Evolutionary conservation across 805 yeast species (phyloP), one percentile per base, ranked within the genome.

Genomic region (Maudiozyma barnettii): DNA sequence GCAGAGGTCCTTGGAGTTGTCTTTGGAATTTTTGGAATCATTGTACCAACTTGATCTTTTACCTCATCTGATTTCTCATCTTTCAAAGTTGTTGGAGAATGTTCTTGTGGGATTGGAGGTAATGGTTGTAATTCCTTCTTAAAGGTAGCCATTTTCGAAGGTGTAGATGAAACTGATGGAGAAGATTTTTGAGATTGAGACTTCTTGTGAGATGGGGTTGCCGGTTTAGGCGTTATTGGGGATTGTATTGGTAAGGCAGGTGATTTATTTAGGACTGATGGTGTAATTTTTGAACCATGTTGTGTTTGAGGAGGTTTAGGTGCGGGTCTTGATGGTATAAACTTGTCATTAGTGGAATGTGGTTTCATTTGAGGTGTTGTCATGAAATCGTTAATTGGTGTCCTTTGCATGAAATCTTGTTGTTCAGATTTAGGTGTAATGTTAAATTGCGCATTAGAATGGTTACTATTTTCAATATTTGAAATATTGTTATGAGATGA

Each of bases 261-360:
- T 14, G 21, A 14, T 8, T 29, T 21, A 13, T 5, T 19, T 9
- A 14, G 7, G 3, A 38, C 16, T 4, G 42, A 31, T 4, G 47
- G n/a, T n/a, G 33, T 5, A 3, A 19, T 5, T 22, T 45, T 31
- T 7, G 18, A 4, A 5, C 31, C 43, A 6, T 18, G 14, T 16
- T 36, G 33, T 4, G 22, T n/a, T 13, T 35, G 30, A 14, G 76
- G 77, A 10, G 85, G 84, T 54, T 74, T 77, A 30, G 86, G 86
- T 0, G 86, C 84, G 0, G 86, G 85, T 51, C 86, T 69, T 45
- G 78, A 74, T 4, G 85, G 86, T 45, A 80, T 79, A 51, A 74
- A 80, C 55, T 73, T 59, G 12, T 56, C 64, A 46, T 51, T 59
- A 10, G 26, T 45, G 4, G 48, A 40, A 22, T 21, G 22, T 22